These are phyloP conservation scores for Desmodesmus armatus DNA, from an alignment of 139 green algal genomes.

Conservation along the genomic window DNA sequence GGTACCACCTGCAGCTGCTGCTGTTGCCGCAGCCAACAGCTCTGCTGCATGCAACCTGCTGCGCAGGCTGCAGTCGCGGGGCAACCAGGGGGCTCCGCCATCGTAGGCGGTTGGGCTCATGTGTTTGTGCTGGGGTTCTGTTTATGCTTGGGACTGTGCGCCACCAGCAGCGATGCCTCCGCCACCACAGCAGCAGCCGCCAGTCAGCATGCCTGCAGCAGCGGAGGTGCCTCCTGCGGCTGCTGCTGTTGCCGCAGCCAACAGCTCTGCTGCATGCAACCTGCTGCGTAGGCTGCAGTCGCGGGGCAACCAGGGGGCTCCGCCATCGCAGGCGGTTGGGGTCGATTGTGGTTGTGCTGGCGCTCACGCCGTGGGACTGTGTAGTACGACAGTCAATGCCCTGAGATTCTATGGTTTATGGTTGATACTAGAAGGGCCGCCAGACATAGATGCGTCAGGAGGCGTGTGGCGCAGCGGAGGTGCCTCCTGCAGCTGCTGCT, in stretches of 20 bases:
- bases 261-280: conserved; percentile 20
- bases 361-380: too few species aligned
- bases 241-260: not conserved
- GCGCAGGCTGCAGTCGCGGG: conserved; percentile 16
- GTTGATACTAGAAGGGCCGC: too few species aligned
- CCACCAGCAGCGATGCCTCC: not conserved
- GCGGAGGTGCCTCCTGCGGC: not conserved
- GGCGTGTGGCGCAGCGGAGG: not conserved
- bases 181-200: not conserved
- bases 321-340: not conserved
- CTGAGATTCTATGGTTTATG: too few species aligned
- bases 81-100: not conserved
- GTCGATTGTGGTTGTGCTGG: too few species aligned
- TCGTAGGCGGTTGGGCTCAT: not conserved
- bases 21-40: conserved; percentile 15
- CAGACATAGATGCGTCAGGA: not conserved
- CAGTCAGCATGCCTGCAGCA: not conserved
- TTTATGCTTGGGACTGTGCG: too few species aligned
- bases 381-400: not conserved
- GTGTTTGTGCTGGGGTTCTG: too few species aligned
- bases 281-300: conserved; percentile 30
- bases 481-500: not conserved
- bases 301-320: not conserved
- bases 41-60: conserved; percentile 23
- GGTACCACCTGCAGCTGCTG: not conserved